Evolutionary conservation across 2,329 filamentous ascomycete species (phyloP), one percentile per base, ranked within the genome.

Genomic region (Fusarium continuum): DNA sequence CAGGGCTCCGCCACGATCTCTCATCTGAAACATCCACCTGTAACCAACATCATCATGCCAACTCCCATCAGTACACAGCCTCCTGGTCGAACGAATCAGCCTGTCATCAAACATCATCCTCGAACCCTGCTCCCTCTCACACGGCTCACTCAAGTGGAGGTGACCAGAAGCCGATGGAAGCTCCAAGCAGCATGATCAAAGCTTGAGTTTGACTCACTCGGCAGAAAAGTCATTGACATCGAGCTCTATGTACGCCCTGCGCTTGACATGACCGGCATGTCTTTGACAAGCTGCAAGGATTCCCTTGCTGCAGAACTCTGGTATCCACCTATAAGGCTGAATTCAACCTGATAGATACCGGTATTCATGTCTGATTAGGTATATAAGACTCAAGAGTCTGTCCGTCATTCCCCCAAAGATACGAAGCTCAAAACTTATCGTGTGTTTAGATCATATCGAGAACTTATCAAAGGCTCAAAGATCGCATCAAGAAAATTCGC

Each of bases 321-420:
- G 35, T 55, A 62, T 54, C 57, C 63, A 64, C 66, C 20, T 31
- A 51, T 59, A 65, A 51, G 68, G 68, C 65, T 69, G 32, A 39
- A 13, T 14, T 22, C 6, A 23, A 39, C 34, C 41, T 32, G 14
- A 26, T 25, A 26, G n/a, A n/a, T n/a, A n/a, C n/a, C n/a, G n/a
- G n/a, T n/a, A n/a, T n/a, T n/a, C 26, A 25, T 22, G 11, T 38
- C n/a, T 13, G 25, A 38, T 20, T 49, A 40, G 23, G 17, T 45
- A 28, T 64, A 66, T 53, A 61, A 63, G n/a, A n/a, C n/a, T n/a
- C n/a, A n/a, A n/a, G n/a, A n/a, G n/a, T n/a, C n/a, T n/a, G n/a
- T n/a, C n/a, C n/a, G n/a, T n/a, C n/a, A n/a, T n/a, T n/a, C n/a
- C n/a, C n/a, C n/a, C n/a, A n/a, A 19, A 31, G 20, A 39, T 13